Conservation (phyloP, 225 moss, liverwort and hornwort species). For the Bryoerythrophyllum caledonicum region DNA sequence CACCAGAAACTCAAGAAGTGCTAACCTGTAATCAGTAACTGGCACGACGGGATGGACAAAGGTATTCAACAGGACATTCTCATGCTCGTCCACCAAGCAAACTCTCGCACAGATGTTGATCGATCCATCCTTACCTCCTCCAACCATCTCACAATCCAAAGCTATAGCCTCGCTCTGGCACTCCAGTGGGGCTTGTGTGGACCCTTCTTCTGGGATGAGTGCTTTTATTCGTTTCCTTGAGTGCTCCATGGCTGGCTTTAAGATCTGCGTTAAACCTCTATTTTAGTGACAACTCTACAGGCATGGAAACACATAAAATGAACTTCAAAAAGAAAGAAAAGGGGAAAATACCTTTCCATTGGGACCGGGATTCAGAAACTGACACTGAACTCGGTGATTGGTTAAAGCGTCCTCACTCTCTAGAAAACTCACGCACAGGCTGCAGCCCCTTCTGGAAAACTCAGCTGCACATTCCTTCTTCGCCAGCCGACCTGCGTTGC, state of each 20-base stretch:
- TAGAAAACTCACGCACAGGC: slow-evolving; percentile 47
- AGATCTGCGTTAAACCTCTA: slow-evolving; percentile 33
- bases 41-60: slow-evolving; percentile 52
- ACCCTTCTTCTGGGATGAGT: slow-evolving; percentile 10
- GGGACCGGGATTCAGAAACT: slow-evolving; percentile 39
- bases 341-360: slow-evolving; percentile 40
- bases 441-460: slow-evolving; percentile 56
- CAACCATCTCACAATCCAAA: slow-evolving; percentile 77
- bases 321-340: background rate
- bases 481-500: slow-evolving; percentile 53
- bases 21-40: slow-evolving; percentile 63
- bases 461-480: slow-evolving; percentile 59
- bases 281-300: slow-evolving; percentile 12
- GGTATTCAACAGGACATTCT: slow-evolving; percentile 61
- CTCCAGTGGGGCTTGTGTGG: slow-evolving; percentile 22
- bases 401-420: slow-evolving; percentile 41
- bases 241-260: slow-evolving; percentile 26
- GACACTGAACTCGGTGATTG: slow-evolving; percentile 49
- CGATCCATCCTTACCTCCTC: slow-evolving; percentile 60
- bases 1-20: slow-evolving; percentile 12
- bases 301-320: background rate
- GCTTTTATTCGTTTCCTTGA: slow-evolving; percentile 25
- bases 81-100: slow-evolving; percentile 67
- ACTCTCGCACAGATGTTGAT: slow-evolving; percentile 63
- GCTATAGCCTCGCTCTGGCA: slow-evolving; percentile 38